Conservation (phyloP, 257 asterid genomes). For the Jaltomata sinuosa region DNA sequence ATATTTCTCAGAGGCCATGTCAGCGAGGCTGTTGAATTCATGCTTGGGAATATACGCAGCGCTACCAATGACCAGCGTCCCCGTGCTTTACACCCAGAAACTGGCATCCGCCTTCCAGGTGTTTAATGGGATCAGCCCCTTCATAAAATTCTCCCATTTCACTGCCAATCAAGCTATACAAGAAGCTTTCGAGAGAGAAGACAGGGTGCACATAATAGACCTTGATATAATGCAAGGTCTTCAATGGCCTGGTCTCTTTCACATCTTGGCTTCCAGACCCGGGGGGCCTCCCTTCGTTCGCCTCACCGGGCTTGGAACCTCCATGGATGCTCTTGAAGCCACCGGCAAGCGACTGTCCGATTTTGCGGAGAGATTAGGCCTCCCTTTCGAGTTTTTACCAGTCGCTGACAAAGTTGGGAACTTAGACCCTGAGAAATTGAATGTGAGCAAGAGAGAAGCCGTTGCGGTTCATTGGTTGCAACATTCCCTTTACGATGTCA, state of each 20-base stretch:
- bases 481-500: slow-evolving; percentile 91
- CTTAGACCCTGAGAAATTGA: slow-evolving; percentile 53
- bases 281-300: slow-evolving; percentile 95
- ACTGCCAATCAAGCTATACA: slow-evolving; percentile 97
- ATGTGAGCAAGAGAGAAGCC: slow-evolving; percentile 73
- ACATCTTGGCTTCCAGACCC: slow-evolving; percentile 77
- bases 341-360: slow-evolving; percentile 88
- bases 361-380: slow-evolving; percentile 76
- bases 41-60: slow-evolving; percentile 81
- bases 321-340: slow-evolving; percentile 79
- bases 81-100: slow-evolving; percentile 60
- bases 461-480: slow-evolving; percentile 98
- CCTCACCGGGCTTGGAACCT: slow-evolving; percentile 81
- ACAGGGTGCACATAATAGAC: slow-evolving; percentile 88
- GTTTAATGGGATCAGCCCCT: slow-evolving; percentile 92
- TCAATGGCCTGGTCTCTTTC: slow-evolving; percentile 97
- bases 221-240: slow-evolving; percentile 97
- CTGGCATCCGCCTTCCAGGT: slow-evolving; percentile 85
- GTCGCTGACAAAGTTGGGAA: slow-evolving; percentile 83
- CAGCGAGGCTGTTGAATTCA: slow-evolving; percentile 74
- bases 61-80: slow-evolving; percentile 24
- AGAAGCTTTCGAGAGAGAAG: slow-evolving; percentile 91
- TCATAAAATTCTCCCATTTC: slow-evolving; percentile 88
- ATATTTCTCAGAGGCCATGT: slow-evolving; percentile 97
- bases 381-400: slow-evolving; percentile 80